Evolutionary conservation across 2,329 filamentous ascomycete species (phyloP).

Genomic region (Alternaria novae-zelandiae): DNA sequence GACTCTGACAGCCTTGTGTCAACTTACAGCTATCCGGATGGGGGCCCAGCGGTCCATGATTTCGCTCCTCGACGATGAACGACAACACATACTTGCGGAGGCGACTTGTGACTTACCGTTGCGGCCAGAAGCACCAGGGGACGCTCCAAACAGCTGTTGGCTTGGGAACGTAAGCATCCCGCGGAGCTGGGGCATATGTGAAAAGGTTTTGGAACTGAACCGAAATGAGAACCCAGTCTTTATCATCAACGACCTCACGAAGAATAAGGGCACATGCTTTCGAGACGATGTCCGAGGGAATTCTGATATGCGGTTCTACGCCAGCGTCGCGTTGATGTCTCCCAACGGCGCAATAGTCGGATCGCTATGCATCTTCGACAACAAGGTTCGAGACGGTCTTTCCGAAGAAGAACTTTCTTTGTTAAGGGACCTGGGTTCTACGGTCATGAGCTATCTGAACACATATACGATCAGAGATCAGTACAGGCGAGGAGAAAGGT

Average conservation of each 20-base stretch:
- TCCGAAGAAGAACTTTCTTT: conserved; percentile 15
- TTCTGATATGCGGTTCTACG: conserved; percentile 28
- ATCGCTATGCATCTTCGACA: conserved; percentile 33
- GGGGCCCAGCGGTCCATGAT: conserved; percentile 42
- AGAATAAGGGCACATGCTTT: background rate
- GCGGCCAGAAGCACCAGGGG: conserved; percentile 8
- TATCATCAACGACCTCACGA: conserved; percentile 17
- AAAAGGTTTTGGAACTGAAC: conserved; percentile 21
- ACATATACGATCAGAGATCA: conserved; percentile 35
- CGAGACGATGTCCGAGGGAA: conserved; percentile 1
- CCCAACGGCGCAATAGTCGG: conserved; percentile 34
- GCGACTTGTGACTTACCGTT: conserved; percentile 42
- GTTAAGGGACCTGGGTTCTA: conserved; percentile 34
- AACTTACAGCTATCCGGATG: conserved; percentile 45
- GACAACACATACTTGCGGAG: conserved; percentile 49
- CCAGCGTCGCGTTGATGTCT: conserved; percentile 35
- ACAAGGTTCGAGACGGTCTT: conserved; percentile 21
- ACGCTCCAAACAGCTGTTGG: conserved; percentile 26
- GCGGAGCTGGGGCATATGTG: conserved; percentile 34
- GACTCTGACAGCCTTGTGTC: conserved; percentile 43
- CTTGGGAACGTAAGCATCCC: conserved; percentile 40
- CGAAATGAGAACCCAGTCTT: conserved; percentile 5
- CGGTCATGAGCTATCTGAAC: conserved; percentile 34
- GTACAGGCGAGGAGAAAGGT: conserved; percentile 34
- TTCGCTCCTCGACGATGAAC: conserved; percentile 43